Evolutionary conservation across 2,329 filamentous ascomycete species (phyloP).

Genomic region (Malbranchea zuffiana): DNA sequence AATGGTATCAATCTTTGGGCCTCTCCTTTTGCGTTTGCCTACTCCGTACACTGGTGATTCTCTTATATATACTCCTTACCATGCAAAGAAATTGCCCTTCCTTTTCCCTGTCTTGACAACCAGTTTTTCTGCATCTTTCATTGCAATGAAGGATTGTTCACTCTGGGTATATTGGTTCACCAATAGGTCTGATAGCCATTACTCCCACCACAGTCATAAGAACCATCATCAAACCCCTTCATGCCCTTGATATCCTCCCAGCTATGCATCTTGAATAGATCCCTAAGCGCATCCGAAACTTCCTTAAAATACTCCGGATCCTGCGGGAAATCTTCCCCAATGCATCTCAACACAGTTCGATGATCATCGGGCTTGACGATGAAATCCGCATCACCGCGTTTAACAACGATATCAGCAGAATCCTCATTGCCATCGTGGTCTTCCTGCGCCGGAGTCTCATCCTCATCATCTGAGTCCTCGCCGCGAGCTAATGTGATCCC

Average conservation of each 20-base stretch:
- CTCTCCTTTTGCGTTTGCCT: no score
- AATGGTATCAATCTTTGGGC: no score
- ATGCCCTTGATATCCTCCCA: conserved; percentile 2
- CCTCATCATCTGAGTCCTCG: not conserved
- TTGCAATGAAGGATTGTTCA: no score
- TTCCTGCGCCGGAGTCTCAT: not conserved
- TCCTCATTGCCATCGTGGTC: not conserved
- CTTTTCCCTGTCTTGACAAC: no score
- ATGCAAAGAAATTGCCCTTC: no score
- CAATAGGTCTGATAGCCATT: no score
- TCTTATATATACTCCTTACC: no score
- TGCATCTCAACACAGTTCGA: conserved; percentile 2
- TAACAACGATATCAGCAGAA: conserved; percentile 1
- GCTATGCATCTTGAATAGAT: conserved; percentile 1
- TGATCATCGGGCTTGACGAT: not conserved
- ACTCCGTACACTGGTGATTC: no score
- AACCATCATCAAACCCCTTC: conserved; percentile 4
- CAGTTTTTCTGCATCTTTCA: no score
- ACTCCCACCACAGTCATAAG: no score
- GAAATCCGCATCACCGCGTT: not conserved
- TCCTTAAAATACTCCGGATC: not conserved
- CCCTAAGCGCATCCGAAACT: not conserved
- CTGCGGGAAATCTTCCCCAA: not conserved
- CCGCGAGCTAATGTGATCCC: not conserved
- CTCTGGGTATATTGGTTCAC: no score